Evolutionary conservation across 2,329 filamentous ascomycete genomes (phyloP), one percentile per base, ranked within the genome.

Genomic region (Phialemonium atrogriseum): DNA sequence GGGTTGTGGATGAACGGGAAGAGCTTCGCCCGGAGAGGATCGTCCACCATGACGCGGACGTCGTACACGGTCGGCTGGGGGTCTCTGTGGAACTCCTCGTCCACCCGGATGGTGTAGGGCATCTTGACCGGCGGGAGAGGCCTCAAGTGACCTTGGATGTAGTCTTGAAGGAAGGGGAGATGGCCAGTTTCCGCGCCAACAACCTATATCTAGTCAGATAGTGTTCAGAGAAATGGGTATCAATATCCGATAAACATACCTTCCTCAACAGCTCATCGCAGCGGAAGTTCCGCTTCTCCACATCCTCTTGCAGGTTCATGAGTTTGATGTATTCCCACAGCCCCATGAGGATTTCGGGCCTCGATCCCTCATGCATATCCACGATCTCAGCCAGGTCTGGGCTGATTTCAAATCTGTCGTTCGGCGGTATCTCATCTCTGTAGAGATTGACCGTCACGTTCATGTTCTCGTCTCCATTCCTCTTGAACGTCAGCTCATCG

Each of bases 241-340:
- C 20, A 7, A 21, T 6, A 27, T 11, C 34, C n/a, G 6, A 17
- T 30, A 25, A 21, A 55, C 73, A 50, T 61, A 94, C 86, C 57
- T 75, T 76, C 60, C 74, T 81, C 32, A 98, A 57, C 27, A 80
- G 70, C 25, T 88, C 81, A 51, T 98, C 89, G 51, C 91, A 96
- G 23, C 84, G 80, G 46, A 98, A 89, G 38, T 84, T 83, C 39
- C 91, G 76, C 64, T 91, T 91, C 54, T 98, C 91, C 38, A 96
- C 89, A 42, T 94, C 88, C 52, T 95, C 89, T 54, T 94, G 86
- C 27, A 98, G 65, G 12, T 80, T 79, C 66, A 84, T 83, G 13
- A 84, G 70, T 45, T 85, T 80, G 43, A 94, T 84, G 49, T 98
- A 98, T 52, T 95, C 88, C 86, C 88, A 98, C 19, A 98, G 73